phyloP scores from a whole-genome alignment of 768 basidiomycete species.

The Leccinellum rugosiceps region DNA sequence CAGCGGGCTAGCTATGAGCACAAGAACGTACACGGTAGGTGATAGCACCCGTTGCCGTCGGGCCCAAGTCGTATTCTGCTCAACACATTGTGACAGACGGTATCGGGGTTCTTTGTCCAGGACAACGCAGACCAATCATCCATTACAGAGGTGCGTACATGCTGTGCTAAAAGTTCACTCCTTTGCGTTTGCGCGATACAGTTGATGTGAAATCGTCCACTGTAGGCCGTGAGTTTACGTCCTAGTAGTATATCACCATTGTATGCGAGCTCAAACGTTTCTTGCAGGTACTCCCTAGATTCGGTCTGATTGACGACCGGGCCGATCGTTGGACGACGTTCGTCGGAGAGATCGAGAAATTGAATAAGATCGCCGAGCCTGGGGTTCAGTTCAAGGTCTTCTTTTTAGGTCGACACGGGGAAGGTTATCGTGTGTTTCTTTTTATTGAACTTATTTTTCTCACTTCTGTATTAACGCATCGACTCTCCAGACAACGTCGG shows the following conservation, averaged over 20 bases:
- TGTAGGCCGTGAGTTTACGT: constrained; percentile 15
- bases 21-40: constrained; percentile 16
- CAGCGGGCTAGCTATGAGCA: constrained; percentile 2
- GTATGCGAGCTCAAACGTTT: neutral
- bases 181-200: neutral
- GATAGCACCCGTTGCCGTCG: neutral
- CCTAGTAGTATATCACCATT: neutral
- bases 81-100: constrained; percentile 3
- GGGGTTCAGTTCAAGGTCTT: constrained; percentile 47
- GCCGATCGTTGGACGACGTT: constrained; percentile 49
- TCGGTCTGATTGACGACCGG: constrained; percentile 40
- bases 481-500: constrained; percentile 59
- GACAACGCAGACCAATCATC: constrained; percentile 1
- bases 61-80: neutral
- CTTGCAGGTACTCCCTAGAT: constrained; percentile 19
- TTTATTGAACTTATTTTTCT: neutral
- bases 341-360: constrained; percentile 34
- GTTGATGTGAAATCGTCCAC: neutral
- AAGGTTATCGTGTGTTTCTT: constrained; percentile 41
- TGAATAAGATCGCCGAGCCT: constrained; percentile 27
- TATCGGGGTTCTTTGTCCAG: constrained; percentile 23
- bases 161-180: neutral
- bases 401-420: constrained; percentile 65
- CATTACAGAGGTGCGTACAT: constrained; percentile 6
- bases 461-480: neutral